These are phyloP conservation scores for Mortierella sp. DNA, from an alignment of 371 early-diverging fungal species.

Conservation along the genomic window DNA sequence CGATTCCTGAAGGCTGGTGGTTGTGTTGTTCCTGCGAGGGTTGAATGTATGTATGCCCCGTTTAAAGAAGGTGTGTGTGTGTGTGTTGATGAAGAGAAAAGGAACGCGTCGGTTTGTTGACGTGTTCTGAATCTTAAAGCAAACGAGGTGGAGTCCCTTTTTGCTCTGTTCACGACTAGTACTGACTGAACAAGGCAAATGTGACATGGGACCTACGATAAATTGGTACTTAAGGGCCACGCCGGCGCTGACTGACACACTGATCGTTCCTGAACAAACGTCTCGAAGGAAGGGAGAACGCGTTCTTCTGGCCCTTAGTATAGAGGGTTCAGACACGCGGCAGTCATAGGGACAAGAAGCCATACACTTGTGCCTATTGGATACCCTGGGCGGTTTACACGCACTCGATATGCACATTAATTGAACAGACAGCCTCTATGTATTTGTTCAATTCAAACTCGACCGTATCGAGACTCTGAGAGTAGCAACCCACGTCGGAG, in stretches of 20 bases:
- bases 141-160: not conserved
- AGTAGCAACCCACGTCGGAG: too few relatives aligned
- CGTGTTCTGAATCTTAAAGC: not conserved
- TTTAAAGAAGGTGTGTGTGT: not conserved
- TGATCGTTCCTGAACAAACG: not conserved
- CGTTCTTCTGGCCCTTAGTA: not conserved
- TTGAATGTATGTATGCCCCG: not conserved
- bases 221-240: not conserved
- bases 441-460: too few relatives aligned
- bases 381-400: too few relatives aligned
- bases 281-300: not conserved
- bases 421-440: not conserved
- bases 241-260: not conserved
- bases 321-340: not conserved
- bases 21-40: not conserved
- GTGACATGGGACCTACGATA: too few relatives aligned
- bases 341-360: not conserved
- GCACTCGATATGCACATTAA: not conserved
- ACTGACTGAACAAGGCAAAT: too few relatives aligned
- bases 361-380: not conserved
- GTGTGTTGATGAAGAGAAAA: not conserved
- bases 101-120: constrained; percentile 3
- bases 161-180: not conserved
- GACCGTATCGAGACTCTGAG: too few relatives aligned
- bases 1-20: not conserved